Evolutionary conservation across 139 green algal genomes (phyloP).

Genomic region (Haematococcus lacustris): DNA sequence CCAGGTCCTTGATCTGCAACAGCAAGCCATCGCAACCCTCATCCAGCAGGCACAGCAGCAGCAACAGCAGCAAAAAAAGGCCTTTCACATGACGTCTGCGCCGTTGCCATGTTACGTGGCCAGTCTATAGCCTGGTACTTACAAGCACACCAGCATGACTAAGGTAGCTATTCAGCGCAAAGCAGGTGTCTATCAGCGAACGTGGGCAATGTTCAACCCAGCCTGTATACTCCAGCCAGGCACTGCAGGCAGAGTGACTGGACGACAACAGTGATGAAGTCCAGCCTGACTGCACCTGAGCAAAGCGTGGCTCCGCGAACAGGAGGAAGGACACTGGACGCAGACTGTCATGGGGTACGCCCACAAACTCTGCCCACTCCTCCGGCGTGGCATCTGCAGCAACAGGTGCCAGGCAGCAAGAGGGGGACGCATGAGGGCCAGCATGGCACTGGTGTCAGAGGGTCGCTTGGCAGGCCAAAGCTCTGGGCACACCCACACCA

Average conservation of each 20-base stretch:
- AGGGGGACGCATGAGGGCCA: background rate
- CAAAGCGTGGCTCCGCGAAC: slow-evolving; percentile 31
- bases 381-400: slow-evolving; percentile 19
- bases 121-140: background rate
- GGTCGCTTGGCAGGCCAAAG: too few relatives aligned
- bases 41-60: background rate
- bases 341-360: slow-evolving; percentile 22
- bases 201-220: too few relatives aligned
- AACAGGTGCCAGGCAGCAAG: background rate
- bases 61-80: background rate
- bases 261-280: too few relatives aligned
- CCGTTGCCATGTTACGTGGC: background rate
- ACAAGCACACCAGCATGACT: background rate
- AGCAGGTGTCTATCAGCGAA: too few relatives aligned
- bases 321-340: slow-evolving; percentile 23
- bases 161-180: background rate
- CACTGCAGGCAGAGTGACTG: background rate
- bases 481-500: background rate
- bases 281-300: slow-evolving; percentile 11
- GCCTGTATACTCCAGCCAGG: background rate
- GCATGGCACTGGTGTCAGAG: background rate
- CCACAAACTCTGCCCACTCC: slow-evolving; percentile 34
- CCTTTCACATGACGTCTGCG: background rate
- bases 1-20: slow-evolving; percentile 13
- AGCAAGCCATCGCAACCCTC: background rate